Percentiles rank a stretch among this genome's conserved stretches.
Conservation (phyloP, 257 asterid species). For the Solanum tarijense region DNA sequence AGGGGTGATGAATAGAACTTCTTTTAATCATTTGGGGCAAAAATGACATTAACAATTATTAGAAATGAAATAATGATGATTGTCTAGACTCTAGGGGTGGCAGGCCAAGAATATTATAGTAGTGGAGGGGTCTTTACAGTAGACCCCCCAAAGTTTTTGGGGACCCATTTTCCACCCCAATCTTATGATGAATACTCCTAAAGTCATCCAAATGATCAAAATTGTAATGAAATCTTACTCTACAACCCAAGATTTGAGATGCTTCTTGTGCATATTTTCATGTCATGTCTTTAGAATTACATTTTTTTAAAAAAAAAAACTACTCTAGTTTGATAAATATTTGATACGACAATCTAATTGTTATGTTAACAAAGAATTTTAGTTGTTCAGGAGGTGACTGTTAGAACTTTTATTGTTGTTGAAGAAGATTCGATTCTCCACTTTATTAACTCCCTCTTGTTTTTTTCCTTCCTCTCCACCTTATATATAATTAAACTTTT, state of each 20-base stretch:
- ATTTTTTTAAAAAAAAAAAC: neutral
- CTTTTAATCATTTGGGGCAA: conserved; percentile 1
- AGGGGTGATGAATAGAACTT: neutral
- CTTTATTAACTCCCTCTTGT: neutral
- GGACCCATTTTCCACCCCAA: neutral
- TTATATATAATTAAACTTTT: neutral
- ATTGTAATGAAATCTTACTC: neutral
- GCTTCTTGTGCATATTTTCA: neutral
- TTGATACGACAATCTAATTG: neutral
- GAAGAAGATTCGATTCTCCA: neutral
- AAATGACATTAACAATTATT: neutral
- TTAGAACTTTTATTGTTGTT: neutral
- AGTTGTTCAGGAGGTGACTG: neutral
- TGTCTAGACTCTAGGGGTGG: neutral
- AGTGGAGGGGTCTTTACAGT: neutral
- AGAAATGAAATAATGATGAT: neutral
- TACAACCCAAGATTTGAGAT: neutral
- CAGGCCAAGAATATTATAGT: neutral
- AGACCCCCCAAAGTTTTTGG: neutral
- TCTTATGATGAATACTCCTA: neutral
- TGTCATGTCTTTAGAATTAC: neutral
- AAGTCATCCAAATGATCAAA: neutral
- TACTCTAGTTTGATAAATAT: neutral
- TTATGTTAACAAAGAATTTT: neutral
- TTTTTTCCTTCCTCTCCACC: neutral